These are phyloP conservation scores for Mucor racemosus DNA, from an alignment of 371 early-diverging fungal genomes.

Conservation along the genomic window DNA sequence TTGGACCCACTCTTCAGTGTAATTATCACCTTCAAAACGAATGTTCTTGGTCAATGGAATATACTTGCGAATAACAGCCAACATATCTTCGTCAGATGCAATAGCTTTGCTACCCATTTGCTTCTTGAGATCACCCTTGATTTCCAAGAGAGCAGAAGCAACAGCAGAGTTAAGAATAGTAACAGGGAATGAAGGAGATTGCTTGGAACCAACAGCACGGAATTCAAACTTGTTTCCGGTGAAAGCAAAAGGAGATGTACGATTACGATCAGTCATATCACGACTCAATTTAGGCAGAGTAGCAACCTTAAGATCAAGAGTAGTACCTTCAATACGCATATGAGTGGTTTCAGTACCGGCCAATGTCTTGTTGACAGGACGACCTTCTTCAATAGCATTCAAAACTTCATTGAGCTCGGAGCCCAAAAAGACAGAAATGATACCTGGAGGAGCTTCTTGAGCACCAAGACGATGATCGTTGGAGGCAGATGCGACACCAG, in stretches of 20 bases:
- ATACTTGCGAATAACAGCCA: conserved; percentile 84
- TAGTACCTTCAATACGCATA: conserved; percentile 94
- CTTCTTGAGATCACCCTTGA: conserved; percentile 71
- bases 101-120: conserved; percentile 80
- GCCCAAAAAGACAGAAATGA: conserved; percentile 96
- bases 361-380: conserved; percentile 82
- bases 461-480: conserved; percentile 99
- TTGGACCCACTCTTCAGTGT: conserved; percentile 79
- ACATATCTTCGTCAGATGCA: conserved; percentile 83
- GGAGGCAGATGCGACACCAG: conserved; percentile 89
- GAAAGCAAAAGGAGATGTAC: conserved; percentile 98
- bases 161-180: conserved; percentile 93
- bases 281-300: conserved; percentile 90
- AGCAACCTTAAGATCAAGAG: conserved; percentile 93
- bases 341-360: conserved; percentile 81
- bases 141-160: conserved; percentile 78
- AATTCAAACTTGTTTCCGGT: conserved; percentile 99
- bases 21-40: conserved; percentile 97
- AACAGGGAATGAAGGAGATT: conserved; percentile 96
- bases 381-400: conserved; percentile 85
- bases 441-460: conserved; percentile 97
- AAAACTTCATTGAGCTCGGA: conserved; percentile 94
- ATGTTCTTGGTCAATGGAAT: conserved; percentile 83
- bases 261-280: conserved; percentile 98
- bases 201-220: conserved; percentile 98